These are phyloP conservation scores for Acaromyces ingoldii DNA, from an alignment of 1,284 basidiomycete genomes.

Conservation along the genomic window DNA sequence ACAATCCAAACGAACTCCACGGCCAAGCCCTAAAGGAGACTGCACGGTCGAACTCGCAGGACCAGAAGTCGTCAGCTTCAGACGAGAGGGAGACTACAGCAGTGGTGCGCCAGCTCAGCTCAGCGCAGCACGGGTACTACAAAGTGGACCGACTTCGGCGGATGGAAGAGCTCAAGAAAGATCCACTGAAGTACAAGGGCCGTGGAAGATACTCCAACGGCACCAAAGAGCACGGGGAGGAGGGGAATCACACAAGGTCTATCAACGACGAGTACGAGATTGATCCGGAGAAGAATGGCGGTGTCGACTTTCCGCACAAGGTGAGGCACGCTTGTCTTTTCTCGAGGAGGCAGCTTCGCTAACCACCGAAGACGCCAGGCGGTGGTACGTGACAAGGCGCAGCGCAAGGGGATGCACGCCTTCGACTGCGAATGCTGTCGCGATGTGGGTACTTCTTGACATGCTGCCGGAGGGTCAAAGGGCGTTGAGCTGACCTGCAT, in stretches of 20 bases:
- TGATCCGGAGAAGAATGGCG: constrained; percentile 64
- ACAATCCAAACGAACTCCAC: not conserved
- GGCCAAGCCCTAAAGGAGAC: not conserved
- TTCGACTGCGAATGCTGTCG: constrained; percentile 78
- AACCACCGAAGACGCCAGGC: too few species aligned
- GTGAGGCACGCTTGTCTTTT: too few species aligned
- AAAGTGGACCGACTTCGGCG: not conserved
- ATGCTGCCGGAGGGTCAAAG: not conserved
- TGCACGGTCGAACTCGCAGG: too few species aligned
- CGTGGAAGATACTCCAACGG: not conserved
- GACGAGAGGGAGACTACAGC: not conserved
- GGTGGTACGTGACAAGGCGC: constrained; percentile 66
- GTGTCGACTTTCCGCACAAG: constrained; percentile 65
- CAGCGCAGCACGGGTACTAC: not conserved
- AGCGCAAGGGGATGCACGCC: constrained; percentile 66
- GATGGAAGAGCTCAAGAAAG: not conserved
- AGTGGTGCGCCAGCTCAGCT: not conserved
- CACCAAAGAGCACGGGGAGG: too few species aligned
- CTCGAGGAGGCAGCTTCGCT: too few species aligned
- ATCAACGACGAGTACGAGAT: constrained; percentile 55
- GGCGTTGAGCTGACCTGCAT: not conserved
- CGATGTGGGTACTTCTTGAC: constrained; percentile 62
- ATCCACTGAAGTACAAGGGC: constrained; percentile 1
- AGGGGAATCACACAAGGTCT: too few species aligned
- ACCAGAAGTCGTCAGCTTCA: not conserved